Conservation (phyloP, 768 basidiomycete genomes). For the Saitozyma podzolica region DNA sequence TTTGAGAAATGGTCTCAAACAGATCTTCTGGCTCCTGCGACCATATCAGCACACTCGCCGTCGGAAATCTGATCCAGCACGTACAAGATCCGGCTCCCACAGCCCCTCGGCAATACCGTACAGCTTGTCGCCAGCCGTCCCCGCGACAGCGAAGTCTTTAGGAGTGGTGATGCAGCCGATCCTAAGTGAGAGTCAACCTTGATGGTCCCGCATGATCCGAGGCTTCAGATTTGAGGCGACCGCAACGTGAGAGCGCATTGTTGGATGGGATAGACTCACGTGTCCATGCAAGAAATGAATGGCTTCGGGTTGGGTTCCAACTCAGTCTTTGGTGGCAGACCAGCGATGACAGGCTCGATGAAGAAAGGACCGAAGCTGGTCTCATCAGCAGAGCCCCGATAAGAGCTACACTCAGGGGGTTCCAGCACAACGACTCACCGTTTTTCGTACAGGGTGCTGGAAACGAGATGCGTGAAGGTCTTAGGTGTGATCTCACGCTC, state of each 20-base stretch:
- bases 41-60: slow-evolving; percentile 3
- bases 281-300: slow-evolving; percentile 90
- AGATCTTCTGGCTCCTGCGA: slow-evolving; percentile 80
- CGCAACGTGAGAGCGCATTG: not conserved
- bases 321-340: slow-evolving; percentile 58
- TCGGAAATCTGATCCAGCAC: slow-evolving; percentile 16
- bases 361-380: slow-evolving; percentile 85
- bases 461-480: slow-evolving; percentile 92
- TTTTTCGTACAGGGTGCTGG: slow-evolving; percentile 90
- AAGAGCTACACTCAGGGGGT: no score
- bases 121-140: slow-evolving; percentile 86
- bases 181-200: slow-evolving; percentile 21
- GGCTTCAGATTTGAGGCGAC: not conserved
- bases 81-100: slow-evolving; percentile 89
- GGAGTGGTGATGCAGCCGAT: slow-evolving; percentile 55
- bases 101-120: slow-evolving; percentile 97
- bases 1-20: slow-evolving; percentile 98
- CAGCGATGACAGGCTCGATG: slow-evolving; percentile 94
- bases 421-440: slow-evolving; percentile 54
- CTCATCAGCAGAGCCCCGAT: not conserved
- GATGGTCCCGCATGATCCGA: not conserved
- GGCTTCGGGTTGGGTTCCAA: slow-evolving; percentile 67
- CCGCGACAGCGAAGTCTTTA: slow-evolving; percentile 89
- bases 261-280: slow-evolving; percentile 25
- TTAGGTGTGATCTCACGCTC: slow-evolving; percentile 94